Evolutionary conservation across 164 flowering plant species (phyloP).

Genomic region (Cinnamomum micranthum): DNA sequence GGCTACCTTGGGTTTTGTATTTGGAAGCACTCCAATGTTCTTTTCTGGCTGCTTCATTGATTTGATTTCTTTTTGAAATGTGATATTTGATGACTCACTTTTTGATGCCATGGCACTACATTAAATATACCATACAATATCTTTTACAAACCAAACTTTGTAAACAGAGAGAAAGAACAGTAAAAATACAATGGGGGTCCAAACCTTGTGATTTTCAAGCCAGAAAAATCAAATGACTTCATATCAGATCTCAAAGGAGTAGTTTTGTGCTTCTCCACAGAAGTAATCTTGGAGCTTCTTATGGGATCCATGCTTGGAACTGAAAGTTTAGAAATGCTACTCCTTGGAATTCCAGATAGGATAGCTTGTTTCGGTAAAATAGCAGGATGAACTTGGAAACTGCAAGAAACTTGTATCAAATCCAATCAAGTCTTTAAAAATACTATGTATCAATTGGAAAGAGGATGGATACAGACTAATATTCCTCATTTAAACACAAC

Average conservation of each 20-base stretch:
- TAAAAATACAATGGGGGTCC: background rate
- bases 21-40: conserved; percentile 13
- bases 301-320: conserved; percentile 18
- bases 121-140: conserved; percentile 5
- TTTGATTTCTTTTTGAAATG: conserved; percentile 21
- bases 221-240: conserved; percentile 30
- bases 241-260: conserved; percentile 24
- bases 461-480: background rate
- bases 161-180: background rate
- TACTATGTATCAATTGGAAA: background rate
- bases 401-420: conserved; percentile 24
- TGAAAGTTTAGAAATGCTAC: conserved; percentile 21
- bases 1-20: conserved; percentile 16
- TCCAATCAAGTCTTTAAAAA: background rate
- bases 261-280: conserved; percentile 22
- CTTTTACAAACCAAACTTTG: background rate
- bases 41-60: conserved; percentile 18
- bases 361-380: conserved; percentile 20
- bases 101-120: conserved; percentile 28
- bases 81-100: conserved; percentile 19
- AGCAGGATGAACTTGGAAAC: conserved; percentile 24
- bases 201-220: conserved; percentile 42
- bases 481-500: background rate
- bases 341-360: conserved; percentile 17
- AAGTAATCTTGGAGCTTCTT: conserved; percentile 19